Evolutionary conservation across 371 early-diverging fungal genomes (phyloP).

Genomic region (Parasitella parasitica): DNA sequence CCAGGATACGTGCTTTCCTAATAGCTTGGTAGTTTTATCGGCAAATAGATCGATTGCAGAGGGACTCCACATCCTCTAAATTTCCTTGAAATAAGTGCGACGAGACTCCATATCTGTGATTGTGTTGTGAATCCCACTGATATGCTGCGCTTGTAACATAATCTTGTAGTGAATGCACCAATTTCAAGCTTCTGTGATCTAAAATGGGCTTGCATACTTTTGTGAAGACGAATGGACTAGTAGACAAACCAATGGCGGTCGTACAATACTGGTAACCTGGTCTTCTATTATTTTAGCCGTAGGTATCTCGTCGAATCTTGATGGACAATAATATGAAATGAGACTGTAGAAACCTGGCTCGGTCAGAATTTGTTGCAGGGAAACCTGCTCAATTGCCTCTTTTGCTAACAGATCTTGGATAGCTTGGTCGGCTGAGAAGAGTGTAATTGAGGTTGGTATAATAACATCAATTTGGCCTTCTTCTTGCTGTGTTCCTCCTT

Average conservation of each 20-base stretch:
- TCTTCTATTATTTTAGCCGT: slow-evolving; percentile 46
- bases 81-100: slow-evolving; percentile 10
- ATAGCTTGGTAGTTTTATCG: slow-evolving; percentile 6
- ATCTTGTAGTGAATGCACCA: slow-evolving; percentile 4
- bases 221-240: slow-evolving; percentile 46
- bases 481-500: too few species aligned
- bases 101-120: slow-evolving; percentile 18
- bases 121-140: slow-evolving; percentile 15
- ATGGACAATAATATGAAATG: slow-evolving; percentile 14
- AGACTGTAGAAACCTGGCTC: slow-evolving; percentile 1
- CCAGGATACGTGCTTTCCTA: slow-evolving; percentile 22
- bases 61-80: slow-evolving; percentile 1
- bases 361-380: background rate
- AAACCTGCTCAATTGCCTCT: background rate
- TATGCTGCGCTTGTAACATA: slow-evolving; percentile 21
- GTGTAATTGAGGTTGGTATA: background rate
- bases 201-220: slow-evolving; percentile 31
- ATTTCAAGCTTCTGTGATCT: slow-evolving; percentile 10
- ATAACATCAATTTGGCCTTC: too few species aligned
- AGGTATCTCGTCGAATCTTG: slow-evolving; percentile 23
- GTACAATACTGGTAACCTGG: slow-evolving; percentile 46
- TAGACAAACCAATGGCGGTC: slow-evolving; percentile 48
- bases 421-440: background rate
- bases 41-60: slow-evolving; percentile 17
- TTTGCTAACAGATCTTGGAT: background rate